Percentiles rank a stretch among this genome's conserved stretches.
These are phyloP conservation scores for Betula pendula DNA, from an alignment of 306 rosid genomes.

Conservation along the genomic window DNA sequence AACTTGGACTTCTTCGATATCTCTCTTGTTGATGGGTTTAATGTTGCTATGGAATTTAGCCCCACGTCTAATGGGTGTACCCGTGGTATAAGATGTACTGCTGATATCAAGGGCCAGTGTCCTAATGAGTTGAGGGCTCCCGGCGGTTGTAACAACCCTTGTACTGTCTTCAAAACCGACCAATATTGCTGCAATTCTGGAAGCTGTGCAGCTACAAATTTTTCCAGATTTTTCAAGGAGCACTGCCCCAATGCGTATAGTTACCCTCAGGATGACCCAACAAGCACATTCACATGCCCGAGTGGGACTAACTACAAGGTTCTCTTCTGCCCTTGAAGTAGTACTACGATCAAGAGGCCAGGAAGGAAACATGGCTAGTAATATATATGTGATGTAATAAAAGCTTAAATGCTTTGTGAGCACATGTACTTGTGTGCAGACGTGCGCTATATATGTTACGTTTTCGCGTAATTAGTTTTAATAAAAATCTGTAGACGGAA, in stretches of 20 bases:
- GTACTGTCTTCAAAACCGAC: conserved; percentile 8
- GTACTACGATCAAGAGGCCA: neutral
- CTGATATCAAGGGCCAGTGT: conserved; percentile 14
- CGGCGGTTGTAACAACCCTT: conserved; percentile 24
- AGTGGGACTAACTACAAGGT: conserved; percentile 29
- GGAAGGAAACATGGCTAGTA: neutral
- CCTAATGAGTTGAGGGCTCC: neutral
- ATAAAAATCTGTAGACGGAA: too few relatives aligned
- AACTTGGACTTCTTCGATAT: conserved; percentile 26
- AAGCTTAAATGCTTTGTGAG: neutral
- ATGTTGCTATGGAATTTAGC: conserved; percentile 32
- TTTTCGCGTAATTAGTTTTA: too few relatives aligned
- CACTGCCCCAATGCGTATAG: conserved; percentile 9
- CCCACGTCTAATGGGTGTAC: conserved; percentile 16
- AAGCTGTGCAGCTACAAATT: neutral
- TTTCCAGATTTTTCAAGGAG: conserved; percentile 19
- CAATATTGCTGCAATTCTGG: conserved; percentile 20
- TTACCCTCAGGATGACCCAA: conserved; percentile 21
- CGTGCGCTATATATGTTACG: too few relatives aligned
- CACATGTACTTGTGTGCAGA: too few relatives aligned
- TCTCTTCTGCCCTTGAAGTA: conserved; percentile 33
- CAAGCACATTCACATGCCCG: neutral
- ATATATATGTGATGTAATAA: neutral
- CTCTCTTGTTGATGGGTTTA: conserved; percentile 38
- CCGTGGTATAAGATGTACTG: conserved; percentile 1